Conservation (phyloP, 2,329 filamentous ascomycete genomes). For the Fonsecaea monophora region DNA sequence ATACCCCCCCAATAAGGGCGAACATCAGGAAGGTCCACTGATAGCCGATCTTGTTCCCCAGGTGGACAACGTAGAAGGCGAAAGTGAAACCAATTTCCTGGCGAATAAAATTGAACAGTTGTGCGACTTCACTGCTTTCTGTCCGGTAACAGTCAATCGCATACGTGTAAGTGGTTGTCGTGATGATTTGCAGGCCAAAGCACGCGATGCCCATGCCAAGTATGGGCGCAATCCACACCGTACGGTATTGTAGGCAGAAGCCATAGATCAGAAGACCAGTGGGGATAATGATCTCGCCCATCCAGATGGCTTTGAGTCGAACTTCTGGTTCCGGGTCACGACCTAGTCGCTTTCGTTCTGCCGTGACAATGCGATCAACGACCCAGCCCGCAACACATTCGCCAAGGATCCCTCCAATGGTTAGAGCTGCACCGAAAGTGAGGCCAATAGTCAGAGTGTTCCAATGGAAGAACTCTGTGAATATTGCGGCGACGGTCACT, state of each 20-base stretch:
- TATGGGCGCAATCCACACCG: slow-evolving; percentile 41
- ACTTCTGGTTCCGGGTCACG: slow-evolving; percentile 40
- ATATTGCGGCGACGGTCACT: slow-evolving; percentile 45
- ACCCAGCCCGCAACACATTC: slow-evolving; percentile 41
- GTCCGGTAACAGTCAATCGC: slow-evolving; percentile 40
- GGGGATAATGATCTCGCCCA: slow-evolving; percentile 41
- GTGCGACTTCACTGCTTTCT: slow-evolving; percentile 37
- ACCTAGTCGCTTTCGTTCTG: slow-evolving; percentile 32
- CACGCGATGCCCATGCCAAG: slow-evolving; percentile 41
- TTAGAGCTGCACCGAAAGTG: slow-evolving; percentile 43
- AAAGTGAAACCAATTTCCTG: slow-evolving; percentile 42
- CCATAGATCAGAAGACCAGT: slow-evolving; percentile 45
- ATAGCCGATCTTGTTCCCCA: slow-evolving; percentile 35
- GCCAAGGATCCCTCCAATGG: slow-evolving; percentile 40
- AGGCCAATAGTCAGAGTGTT: slow-evolving; percentile 44
- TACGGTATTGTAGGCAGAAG: slow-evolving; percentile 43
- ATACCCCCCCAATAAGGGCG: slow-evolving; percentile 29
- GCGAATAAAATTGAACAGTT: slow-evolving; percentile 41
- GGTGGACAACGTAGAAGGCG: slow-evolving; percentile 40
- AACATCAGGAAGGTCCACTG: slow-evolving; percentile 38
- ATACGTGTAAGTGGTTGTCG: slow-evolving; percentile 42
- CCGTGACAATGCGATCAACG: slow-evolving; percentile 39
- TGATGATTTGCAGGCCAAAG: slow-evolving; percentile 43
- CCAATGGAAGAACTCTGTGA: slow-evolving; percentile 43
- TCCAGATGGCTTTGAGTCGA: slow-evolving; percentile 42